These are phyloP conservation scores for Prunus campanulata DNA, from an alignment of 306 rosid species.

Conservation along the genomic window DNA sequence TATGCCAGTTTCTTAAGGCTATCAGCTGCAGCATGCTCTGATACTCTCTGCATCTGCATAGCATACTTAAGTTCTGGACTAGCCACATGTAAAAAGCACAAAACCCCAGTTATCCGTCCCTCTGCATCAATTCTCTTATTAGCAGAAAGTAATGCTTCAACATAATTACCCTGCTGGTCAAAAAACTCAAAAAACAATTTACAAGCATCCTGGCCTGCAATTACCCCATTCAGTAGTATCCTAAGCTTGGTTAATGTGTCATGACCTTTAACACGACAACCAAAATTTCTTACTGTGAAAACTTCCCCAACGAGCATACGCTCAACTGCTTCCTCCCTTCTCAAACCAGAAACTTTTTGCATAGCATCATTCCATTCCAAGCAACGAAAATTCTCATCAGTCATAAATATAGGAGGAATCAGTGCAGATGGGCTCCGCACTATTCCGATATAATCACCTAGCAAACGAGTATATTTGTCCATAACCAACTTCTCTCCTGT, in stretches of 20 bases:
- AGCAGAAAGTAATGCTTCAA: constrained; percentile 41
- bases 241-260: constrained; percentile 39
- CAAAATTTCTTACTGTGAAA: constrained; percentile 32
- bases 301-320: constrained; percentile 44
- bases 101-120: constrained; percentile 38
- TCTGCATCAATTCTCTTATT: constrained; percentile 29
- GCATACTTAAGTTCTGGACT: constrained; percentile 43
- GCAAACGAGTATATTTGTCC: constrained; percentile 42
- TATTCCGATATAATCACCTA: constrained; percentile 46
- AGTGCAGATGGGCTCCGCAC: constrained; percentile 42
- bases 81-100: constrained; percentile 42
- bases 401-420: constrained; percentile 48
- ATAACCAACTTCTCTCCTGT: constrained; percentile 31
- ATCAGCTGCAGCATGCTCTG: constrained; percentile 42
- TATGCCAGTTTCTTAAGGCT: constrained; percentile 38
- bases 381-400: constrained; percentile 37
- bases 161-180: constrained; percentile 29
- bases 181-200: constrained; percentile 37
- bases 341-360: constrained; percentile 42
- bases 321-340: constrained; percentile 35
- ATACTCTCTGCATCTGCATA: constrained; percentile 38
- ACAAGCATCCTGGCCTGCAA: constrained; percentile 30
- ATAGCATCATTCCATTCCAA: constrained; percentile 47
- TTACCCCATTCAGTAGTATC: constrained; percentile 31
- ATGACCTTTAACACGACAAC: constrained; percentile 41